A percentile compares a stretch with the other conserved stretches of the same genome.
Conservation (phyloP, 2,329 filamentous ascomycete species). For the Arthrobotrys pseudoclavata region DNA sequence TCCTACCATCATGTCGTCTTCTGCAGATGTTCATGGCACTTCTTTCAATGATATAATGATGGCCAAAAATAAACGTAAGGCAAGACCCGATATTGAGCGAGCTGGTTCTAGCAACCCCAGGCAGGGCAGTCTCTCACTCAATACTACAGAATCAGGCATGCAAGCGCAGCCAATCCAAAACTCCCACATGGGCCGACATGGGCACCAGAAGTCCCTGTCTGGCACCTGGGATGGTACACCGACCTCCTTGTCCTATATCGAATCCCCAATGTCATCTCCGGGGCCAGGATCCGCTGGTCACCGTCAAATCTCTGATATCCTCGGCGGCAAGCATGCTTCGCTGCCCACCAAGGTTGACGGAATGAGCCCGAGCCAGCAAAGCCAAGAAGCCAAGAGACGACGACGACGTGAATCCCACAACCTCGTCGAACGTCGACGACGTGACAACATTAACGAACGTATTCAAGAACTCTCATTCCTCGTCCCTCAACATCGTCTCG, state of each 20-base stretch:
- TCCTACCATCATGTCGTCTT: conserved; percentile 65
- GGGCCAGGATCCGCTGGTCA: conserved; percentile 69
- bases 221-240: conserved; percentile 86
- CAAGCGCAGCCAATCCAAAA: conserved; percentile 83
- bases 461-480: conserved; percentile 96
- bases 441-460: conserved; percentile 98
- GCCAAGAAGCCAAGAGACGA: conserved; percentile 93
- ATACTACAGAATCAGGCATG: conserved; percentile 79
- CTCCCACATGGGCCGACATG: conserved; percentile 71
- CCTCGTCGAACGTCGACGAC: conserved; percentile 89
- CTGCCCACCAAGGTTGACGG: conserved; percentile 87
- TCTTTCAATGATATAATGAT: conserved; percentile 59
- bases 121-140: conserved; percentile 79
- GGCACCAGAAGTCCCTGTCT: conserved; percentile 86
- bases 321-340: conserved; percentile 88
- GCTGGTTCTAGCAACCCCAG: conserved; percentile 70
- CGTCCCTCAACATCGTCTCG: conserved; percentile 89
- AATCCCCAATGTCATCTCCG: conserved; percentile 90
- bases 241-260: conserved; percentile 86
- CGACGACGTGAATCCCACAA: conserved; percentile 95
- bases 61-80: conserved; percentile 62
- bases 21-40: conserved; percentile 53
- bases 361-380: conserved; percentile 73
- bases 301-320: conserved; percentile 86
- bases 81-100: conserved; percentile 59